phyloP scores from a whole-genome alignment of 1,139 yeast species.

The Candida sp. region DNA sequence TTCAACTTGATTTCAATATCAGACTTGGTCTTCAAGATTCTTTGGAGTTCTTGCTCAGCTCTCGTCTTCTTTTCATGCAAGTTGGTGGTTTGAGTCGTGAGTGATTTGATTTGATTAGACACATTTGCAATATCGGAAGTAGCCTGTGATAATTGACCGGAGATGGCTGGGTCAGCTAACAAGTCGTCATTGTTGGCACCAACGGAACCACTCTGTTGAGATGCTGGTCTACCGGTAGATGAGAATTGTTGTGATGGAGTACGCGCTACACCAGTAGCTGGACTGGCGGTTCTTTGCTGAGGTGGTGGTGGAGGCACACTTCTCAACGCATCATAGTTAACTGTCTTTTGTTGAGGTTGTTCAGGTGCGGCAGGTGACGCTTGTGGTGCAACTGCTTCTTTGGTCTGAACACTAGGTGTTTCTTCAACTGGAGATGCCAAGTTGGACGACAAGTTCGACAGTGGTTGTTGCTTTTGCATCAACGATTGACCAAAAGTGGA shows the following conservation, averaged over 20 bases:
- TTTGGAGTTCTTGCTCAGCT: slow-evolving; percentile 77
- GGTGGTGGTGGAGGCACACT: slow-evolving; percentile 55
- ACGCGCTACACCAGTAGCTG: slow-evolving; percentile 15
- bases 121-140: slow-evolving; percentile 88
- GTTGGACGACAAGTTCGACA: slow-evolving; percentile 7
- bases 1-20: slow-evolving; percentile 75
- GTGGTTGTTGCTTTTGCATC: slow-evolving; percentile 31
- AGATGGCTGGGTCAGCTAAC: slow-evolving; percentile 56
- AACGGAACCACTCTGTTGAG: slow-evolving; percentile 9
- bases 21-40: slow-evolving; percentile 64
- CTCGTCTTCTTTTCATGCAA: slow-evolving; percentile 72
- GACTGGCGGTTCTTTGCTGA: slow-evolving; percentile 25
- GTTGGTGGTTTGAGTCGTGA: slow-evolving; percentile 73
- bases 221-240: slow-evolving; percentile 5
- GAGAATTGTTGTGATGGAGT: slow-evolving; percentile 16
- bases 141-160: slow-evolving; percentile 75
- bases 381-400: slow-evolving; percentile 10
- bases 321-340: slow-evolving; percentile 53
- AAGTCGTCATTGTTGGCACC: slow-evolving; percentile 45
- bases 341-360: slow-evolving; percentile 20
- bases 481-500: slow-evolving; percentile 73
- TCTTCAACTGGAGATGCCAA: slow-evolving; percentile 20
- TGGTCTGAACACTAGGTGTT: neutral
- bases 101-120: slow-evolving; percentile 82
- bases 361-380: slow-evolving; percentile 9